Percentiles rank a stretch among this genome's conserved stretches.
phyloP scores from a whole-genome alignment of 1,139 yeast genomes.

The Yamadazyma diospyri region DNA sequence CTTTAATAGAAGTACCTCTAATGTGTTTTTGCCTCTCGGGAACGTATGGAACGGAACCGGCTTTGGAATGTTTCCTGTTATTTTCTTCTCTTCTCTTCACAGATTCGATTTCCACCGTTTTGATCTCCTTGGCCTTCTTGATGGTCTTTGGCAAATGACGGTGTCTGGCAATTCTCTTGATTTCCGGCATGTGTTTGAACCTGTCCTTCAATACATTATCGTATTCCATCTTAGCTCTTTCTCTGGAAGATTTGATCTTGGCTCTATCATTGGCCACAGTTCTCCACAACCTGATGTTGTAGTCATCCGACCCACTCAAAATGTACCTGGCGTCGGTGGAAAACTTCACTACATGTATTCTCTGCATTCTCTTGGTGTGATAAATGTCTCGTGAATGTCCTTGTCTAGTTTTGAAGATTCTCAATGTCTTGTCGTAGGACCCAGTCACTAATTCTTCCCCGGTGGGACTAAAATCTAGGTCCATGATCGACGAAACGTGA shows the following conservation, averaged over 20 bases:
- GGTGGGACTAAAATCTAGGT: slow-evolving; percentile 92
- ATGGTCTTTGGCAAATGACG: slow-evolving; percentile 86
- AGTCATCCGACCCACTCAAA: slow-evolving; percentile 91
- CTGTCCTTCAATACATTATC: slow-evolving; percentile 89
- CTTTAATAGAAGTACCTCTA: slow-evolving; percentile 72
- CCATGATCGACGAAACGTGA: slow-evolving; percentile 95
- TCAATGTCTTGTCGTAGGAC: slow-evolving; percentile 87
- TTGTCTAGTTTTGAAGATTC: slow-evolving; percentile 70
- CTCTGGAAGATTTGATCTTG: slow-evolving; percentile 73
- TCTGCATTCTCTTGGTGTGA: slow-evolving; percentile 97
- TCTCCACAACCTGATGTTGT: slow-evolving; percentile 93
- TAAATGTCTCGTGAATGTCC: slow-evolving; percentile 95
- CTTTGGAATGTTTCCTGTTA: slow-evolving; percentile 71
- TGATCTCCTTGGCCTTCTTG: slow-evolving; percentile 86
- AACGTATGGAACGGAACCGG: slow-evolving; percentile 59
- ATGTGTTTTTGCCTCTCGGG: slow-evolving; percentile 84
- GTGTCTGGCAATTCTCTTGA: slow-evolving; percentile 83
- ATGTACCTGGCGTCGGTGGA: slow-evolving; percentile 88
- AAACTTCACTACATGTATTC: slow-evolving; percentile 77
- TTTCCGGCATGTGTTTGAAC: slow-evolving; percentile 95
- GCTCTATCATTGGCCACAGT: slow-evolving; percentile 81
- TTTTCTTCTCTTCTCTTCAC: slow-evolving; percentile 80
- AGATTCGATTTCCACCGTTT: slow-evolving; percentile 67
- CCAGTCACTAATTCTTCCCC: slow-evolving; percentile 96
- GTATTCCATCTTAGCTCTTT: slow-evolving; percentile 82